These are phyloP conservation scores for Leucoagaricus sp. DNA, from an alignment of 1,284 basidiomycete genomes.

Conservation along the genomic window DNA sequence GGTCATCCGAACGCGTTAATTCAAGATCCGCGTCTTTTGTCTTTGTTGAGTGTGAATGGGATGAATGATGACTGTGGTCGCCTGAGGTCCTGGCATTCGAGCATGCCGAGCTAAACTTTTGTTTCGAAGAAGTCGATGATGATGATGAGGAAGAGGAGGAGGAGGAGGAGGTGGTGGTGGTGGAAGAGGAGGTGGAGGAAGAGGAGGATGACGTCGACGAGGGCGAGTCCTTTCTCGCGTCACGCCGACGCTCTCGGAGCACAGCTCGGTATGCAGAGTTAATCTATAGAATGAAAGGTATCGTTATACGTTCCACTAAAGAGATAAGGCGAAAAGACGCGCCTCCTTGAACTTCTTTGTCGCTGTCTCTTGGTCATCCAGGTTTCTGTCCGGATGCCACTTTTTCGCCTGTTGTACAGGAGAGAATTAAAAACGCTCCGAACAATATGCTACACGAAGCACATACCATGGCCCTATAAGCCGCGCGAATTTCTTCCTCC, in stretches of 20 bases:
- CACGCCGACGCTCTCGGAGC: slow-evolving; percentile 6
- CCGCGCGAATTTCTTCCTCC: slow-evolving; percentile 69
- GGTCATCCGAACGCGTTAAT: not conserved
- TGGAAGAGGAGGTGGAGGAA: not conserved
- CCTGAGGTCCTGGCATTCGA: not conserved
- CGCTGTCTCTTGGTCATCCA: slow-evolving; percentile 34
- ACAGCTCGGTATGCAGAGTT: slow-evolving; percentile 5
- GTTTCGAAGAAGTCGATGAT: not conserved
- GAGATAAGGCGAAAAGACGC: slow-evolving; percentile 5
- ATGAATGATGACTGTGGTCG: slow-evolving; percentile 2
- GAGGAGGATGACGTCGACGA: not conserved
- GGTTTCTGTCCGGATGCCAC: slow-evolving; percentile 82
- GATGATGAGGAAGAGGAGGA: slow-evolving; percentile 1
- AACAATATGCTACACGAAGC: slow-evolving; percentile 15
- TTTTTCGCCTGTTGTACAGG: slow-evolving; percentile 60
- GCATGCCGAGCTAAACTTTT: not conserved
- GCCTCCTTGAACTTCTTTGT: slow-evolving; percentile 33
- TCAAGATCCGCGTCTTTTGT: not conserved
- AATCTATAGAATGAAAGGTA: not conserved
- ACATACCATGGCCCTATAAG: slow-evolving; percentile 62
- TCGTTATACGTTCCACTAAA: not conserved
- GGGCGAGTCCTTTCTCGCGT: not conserved
- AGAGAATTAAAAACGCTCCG: slow-evolving; percentile 20
- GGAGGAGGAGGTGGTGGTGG: not conserved
- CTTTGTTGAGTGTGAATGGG: not conserved